These are phyloP conservation scores for Globisporangium okanoganense DNA, from an alignment of 352 stramenopile genomes.

Conservation along the genomic window DNA sequence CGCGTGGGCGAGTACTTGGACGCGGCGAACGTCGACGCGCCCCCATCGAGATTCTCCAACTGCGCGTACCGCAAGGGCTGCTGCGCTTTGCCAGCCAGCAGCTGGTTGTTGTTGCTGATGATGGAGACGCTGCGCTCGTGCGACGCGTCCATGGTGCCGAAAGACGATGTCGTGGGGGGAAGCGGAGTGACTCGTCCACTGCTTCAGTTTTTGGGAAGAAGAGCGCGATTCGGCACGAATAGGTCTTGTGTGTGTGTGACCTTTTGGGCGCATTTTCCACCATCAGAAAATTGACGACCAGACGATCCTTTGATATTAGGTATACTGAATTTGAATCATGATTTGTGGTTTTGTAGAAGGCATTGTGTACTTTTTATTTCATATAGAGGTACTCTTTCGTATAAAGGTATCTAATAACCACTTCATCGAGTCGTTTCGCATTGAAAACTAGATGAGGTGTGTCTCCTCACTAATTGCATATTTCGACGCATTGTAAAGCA, in stretches of 20 bases:
- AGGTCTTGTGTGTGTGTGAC: neutral
- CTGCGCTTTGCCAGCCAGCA: neutral
- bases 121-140: conserved; percentile 1
- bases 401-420: neutral
- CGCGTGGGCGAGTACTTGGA: conserved; percentile 5
- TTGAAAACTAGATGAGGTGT: neutral
- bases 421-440: neutral
- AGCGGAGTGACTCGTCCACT: neutral
- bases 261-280: neutral
- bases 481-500: neutral
- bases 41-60: neutral
- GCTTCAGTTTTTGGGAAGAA: conserved; percentile 1
- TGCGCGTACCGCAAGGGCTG: conserved; percentile 5
- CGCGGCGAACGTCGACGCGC: neutral
- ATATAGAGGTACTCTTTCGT: neutral
- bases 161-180: neutral
- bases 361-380: neutral
- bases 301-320: neutral
- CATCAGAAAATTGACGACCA: neutral
- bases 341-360: neutral
- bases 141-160: neutral
- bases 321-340: neutral
- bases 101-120: neutral
- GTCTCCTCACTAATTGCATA: neutral
- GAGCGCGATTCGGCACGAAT: neutral